Conservation (phyloP, 129 eudicot genomes). For the Heracleum sosnowskyi region DNA sequence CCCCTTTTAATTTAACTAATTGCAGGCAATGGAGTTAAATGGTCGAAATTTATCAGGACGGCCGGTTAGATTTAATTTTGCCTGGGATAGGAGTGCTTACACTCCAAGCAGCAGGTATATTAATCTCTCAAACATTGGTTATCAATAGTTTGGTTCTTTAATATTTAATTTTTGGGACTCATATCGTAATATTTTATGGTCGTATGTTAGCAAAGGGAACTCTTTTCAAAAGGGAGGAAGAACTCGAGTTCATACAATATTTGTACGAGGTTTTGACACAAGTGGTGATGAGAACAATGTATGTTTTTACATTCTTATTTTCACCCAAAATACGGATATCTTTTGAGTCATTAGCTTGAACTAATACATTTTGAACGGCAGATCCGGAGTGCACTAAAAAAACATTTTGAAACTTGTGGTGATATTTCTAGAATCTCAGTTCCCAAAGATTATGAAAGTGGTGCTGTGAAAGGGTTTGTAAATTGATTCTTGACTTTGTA, state of each 20-base stretch:
- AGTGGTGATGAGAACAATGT: slow-evolving; percentile 47
- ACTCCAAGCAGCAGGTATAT: slow-evolving; percentile 10
- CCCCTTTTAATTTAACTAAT: neutral
- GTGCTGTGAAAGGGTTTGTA: slow-evolving; percentile 57
- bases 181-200: neutral
- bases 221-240: slow-evolving; percentile 35
- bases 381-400: slow-evolving; percentile 44
- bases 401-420: slow-evolving; percentile 69
- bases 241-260: slow-evolving; percentile 37
- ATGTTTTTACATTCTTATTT: slow-evolving; percentile 3
- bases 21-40: slow-evolving; percentile 4
- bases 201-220: slow-evolving; percentile 24
- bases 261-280: slow-evolving; percentile 65
- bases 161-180: neutral
- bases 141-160: no score
- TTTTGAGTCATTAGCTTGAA: neutral
- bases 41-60: neutral
- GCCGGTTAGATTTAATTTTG: neutral
- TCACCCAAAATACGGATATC: neutral
- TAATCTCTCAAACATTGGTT: neutral
- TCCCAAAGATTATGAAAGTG: slow-evolving; percentile 50
- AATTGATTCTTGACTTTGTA: neutral
- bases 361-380: slow-evolving; percentile 20
- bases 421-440: slow-evolving; percentile 50
- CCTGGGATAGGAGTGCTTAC: neutral